Evolutionary conservation across 441 rosid genomes (phyloP).

Genomic region (Jatropha podagrica): DNA sequence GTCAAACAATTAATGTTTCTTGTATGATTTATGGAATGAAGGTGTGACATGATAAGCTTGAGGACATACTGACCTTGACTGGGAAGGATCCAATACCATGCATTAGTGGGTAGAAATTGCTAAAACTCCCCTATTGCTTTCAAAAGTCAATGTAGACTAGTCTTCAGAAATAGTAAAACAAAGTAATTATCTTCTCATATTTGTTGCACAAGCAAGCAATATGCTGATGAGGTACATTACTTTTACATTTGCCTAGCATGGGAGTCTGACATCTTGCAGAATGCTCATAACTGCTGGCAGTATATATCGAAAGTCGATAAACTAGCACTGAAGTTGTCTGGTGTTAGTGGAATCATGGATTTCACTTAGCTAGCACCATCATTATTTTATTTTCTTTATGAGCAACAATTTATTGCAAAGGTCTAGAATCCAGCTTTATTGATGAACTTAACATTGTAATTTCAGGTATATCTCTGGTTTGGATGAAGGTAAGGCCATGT

Average conservation of each 20-base stretch:
- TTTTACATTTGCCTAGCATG: neutral
- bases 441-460: conserved; percentile 1
- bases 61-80: neutral
- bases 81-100: conserved; percentile 4
- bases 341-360: neutral
- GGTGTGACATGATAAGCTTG: neutral
- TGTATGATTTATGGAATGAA: neutral
- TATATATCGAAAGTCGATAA: conserved; percentile 6
- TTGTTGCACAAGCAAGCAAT: neutral
- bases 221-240: neutral
- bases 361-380: neutral
- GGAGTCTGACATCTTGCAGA: neutral
- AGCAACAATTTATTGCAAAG: neutral
- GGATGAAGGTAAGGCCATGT: conserved; percentile 90
- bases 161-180: neutral
- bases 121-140: neutral
- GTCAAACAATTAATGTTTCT: neutral
- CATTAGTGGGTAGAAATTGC: neutral
- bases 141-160: neutral
- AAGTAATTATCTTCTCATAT: neutral
- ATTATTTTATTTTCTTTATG: neutral
- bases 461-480: conserved; percentile 70
- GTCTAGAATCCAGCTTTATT: neutral
- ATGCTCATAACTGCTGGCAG: neutral
- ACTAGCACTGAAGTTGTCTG: neutral